phyloP scores from a whole-genome alignment of 306 rosid genomes.

The Pyrus pyrifolia region DNA sequence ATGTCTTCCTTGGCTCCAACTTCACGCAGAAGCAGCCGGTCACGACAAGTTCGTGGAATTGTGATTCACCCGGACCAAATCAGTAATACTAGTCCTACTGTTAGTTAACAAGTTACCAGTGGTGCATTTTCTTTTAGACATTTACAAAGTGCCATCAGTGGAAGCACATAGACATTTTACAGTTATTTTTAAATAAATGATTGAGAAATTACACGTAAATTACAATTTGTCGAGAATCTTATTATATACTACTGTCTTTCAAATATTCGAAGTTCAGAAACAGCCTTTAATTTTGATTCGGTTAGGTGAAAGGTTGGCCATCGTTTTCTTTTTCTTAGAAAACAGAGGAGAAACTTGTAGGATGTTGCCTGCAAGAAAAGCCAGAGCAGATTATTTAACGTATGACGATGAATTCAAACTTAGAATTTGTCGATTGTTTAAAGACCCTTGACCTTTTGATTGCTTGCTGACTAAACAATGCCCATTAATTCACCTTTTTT shows the following conservation, averaged over 20 bases:
- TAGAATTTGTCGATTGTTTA: background rate
- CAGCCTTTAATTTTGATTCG: background rate
- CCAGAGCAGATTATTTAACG: background rate
- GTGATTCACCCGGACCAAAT: slow-evolving; percentile 49
- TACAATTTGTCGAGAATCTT: background rate
- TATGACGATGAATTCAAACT: background rate
- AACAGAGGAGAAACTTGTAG: background rate
- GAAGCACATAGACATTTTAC: background rate
- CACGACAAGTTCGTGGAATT: slow-evolving; percentile 38
- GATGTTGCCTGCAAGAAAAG: background rate
- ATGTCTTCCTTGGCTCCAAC: slow-evolving; percentile 21
- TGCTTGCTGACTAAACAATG: background rate
- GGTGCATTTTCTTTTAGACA: background rate
- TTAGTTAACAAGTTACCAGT: background rate
- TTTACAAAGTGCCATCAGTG: background rate
- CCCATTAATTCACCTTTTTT: background rate
- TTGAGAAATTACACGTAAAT: background rate
- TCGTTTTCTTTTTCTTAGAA: background rate
- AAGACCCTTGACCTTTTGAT: background rate
- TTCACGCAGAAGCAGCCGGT: slow-evolving; percentile 21
- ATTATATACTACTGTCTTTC: background rate
- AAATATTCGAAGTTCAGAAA: background rate
- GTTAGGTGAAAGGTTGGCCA: background rate
- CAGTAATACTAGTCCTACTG: background rate
- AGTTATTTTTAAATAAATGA: background rate